phyloP scores from a whole-genome alignment of 1,139 yeast species.

The Suhomyces wounanorum region DNA sequence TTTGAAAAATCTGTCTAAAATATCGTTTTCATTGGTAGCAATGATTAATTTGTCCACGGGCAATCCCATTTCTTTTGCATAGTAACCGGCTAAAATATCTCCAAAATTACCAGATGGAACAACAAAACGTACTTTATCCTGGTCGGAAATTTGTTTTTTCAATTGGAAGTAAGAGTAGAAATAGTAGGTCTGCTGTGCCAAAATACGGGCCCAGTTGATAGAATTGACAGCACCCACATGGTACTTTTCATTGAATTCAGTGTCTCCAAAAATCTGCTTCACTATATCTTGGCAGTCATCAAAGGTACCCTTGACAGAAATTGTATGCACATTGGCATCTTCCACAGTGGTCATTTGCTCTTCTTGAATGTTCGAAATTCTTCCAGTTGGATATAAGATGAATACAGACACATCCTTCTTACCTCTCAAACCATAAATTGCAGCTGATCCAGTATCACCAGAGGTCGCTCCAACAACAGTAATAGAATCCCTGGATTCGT shows the following conservation, averaged over 20 bases:
- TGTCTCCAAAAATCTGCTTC: slow-evolving; percentile 88
- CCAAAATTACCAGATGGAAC: slow-evolving; percentile 99
- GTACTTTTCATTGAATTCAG: slow-evolving; percentile 80
- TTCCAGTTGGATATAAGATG: slow-evolving; percentile 93
- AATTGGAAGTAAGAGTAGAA: slow-evolving; percentile 88
- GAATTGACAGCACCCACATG: slow-evolving; percentile 98
- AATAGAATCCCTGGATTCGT: slow-evolving; percentile 67
- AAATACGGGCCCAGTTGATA: slow-evolving; percentile 97
- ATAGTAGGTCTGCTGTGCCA: slow-evolving; percentile 96
- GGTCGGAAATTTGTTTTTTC: slow-evolving; percentile 34
- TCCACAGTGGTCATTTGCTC: slow-evolving; percentile 98
- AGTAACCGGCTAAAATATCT: slow-evolving; percentile 94
- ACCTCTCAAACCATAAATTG: slow-evolving; percentile 95
- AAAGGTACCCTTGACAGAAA: slow-evolving; percentile 92
- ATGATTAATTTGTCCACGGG: slow-evolving; percentile 85
- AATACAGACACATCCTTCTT: slow-evolving; percentile 96
- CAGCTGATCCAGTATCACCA: slow-evolving; percentile 99
- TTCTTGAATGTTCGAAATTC: slow-evolving; percentile 97
- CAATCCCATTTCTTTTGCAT: slow-evolving; percentile 92
- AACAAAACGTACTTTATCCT: slow-evolving; percentile 69
- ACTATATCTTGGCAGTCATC: slow-evolving; percentile 98
- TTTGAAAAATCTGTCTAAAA: slow-evolving; percentile 86
- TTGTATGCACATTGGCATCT: slow-evolving; percentile 89
- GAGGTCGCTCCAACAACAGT: slow-evolving; percentile 99
- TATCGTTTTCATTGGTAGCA: slow-evolving; percentile 95